phyloP scores from a whole-genome alignment of 495 filamentous ascomycete genomes.

The Aspergillus funiculosus region DNA sequence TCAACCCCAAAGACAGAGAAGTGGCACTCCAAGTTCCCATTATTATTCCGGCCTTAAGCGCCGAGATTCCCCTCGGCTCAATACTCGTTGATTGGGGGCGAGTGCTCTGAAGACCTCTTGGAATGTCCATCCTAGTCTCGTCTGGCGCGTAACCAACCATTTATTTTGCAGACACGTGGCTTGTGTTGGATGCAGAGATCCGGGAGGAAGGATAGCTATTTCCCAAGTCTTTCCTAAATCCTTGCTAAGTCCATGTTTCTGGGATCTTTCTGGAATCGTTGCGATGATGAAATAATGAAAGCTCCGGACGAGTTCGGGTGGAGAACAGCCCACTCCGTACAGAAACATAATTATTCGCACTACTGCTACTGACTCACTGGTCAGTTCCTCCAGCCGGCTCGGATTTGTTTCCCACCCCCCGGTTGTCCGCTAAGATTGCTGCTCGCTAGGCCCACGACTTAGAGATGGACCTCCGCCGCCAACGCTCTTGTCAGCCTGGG shows the following conservation, averaged over 20 bases:
- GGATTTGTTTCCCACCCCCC: not conserved
- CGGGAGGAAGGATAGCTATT: slow-evolving; percentile 4
- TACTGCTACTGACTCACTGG: not conserved
- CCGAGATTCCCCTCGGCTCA: not conserved
- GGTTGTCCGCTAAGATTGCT: not conserved
- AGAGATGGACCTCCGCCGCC: slow-evolving; percentile 2
- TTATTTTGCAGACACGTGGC: slow-evolving; percentile 19
- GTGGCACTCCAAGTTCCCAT: not conserved
- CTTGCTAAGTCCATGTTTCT: not conserved
- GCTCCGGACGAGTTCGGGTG: not conserved
- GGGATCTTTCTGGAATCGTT: not conserved
- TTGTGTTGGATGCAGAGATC: slow-evolving; percentile 16
- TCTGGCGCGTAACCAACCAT: slow-evolving; percentile 18
- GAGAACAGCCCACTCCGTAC: too few species aligned
- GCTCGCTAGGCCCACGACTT: not conserved
- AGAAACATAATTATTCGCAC: not conserved
- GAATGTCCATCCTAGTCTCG: slow-evolving; percentile 4
- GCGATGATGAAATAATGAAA: not conserved
- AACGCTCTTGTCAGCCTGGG: slow-evolving; percentile 10
- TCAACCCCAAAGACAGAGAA: not conserved
- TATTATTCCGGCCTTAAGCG: slow-evolving; percentile 9
- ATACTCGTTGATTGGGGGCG: slow-evolving; percentile 5
- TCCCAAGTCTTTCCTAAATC: not conserved
- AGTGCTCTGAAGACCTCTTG: not conserved
- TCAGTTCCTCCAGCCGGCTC: not conserved